Percentiles rank a stretch among this genome's conserved stretches.
Conservation (phyloP, 2,329 filamentous ascomycete species). For the Fusarium sp. region DNA sequence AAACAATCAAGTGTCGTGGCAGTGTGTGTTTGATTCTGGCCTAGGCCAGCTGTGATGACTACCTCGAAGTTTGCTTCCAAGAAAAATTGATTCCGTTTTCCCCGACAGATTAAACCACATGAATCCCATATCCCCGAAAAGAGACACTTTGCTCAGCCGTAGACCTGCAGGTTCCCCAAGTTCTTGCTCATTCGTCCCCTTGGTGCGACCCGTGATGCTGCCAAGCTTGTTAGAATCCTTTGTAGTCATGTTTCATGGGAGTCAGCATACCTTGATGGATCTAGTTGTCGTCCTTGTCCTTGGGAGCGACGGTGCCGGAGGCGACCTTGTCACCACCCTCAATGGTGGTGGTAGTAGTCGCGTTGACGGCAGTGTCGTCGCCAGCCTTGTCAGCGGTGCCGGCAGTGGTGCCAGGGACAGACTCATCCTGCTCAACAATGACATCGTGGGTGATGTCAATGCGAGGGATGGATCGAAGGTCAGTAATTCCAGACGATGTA, state of each 20-base stretch:
- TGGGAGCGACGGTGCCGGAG: not conserved
- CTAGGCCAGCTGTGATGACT: not conserved
- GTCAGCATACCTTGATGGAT: not conserved
- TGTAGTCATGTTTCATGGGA: not conserved
- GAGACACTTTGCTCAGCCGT: constrained; percentile 9
- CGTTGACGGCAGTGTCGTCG: not conserved
- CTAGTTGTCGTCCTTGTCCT: constrained; percentile 1
- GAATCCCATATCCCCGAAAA: constrained; percentile 7
- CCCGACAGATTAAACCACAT: constrained; percentile 5
- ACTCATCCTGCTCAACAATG: not conserved
- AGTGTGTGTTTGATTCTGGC: not conserved
- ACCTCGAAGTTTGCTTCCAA: not conserved
- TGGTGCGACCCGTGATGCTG: not conserved
- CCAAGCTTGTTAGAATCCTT: not conserved
- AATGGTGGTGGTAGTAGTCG: not conserved
- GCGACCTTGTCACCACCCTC: not conserved
- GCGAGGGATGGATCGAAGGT: not conserved
- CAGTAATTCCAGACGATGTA: not conserved
- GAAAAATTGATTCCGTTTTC: not conserved
- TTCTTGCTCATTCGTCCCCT: not conserved
- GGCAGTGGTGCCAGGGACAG: not conserved
- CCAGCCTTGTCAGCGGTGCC: not conserved
- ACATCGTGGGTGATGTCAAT: not conserved
- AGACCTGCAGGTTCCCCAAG: constrained; percentile 10
- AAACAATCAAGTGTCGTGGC: not conserved